Evolutionary conservation across 139 green algal genomes (phyloP), one percentile per base, ranked within the genome.

Genomic region (Picochlorum sp.): DNA sequence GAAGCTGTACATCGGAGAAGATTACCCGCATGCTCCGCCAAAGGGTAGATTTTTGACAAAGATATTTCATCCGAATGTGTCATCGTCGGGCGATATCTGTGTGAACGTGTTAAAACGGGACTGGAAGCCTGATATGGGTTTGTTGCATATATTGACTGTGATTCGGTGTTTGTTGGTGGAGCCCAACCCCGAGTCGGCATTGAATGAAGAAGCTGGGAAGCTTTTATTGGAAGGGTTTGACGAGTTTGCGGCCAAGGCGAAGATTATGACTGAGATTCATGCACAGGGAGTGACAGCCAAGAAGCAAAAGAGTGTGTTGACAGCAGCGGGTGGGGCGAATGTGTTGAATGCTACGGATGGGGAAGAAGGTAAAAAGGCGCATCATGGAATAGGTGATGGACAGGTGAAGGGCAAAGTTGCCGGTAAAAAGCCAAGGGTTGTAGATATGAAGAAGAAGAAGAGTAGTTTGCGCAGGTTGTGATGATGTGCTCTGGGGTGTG

Each of bases 51-150:
- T 97, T 66, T 28, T 87, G 7, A 96, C 88, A 4, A 91, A 86
- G 51, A 92, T 98, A n/a, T 98, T 98, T 62, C 93, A 98, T 68
- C 93, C 93, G 4, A 98, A 98, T 66, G 83, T 98, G 5, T 86
- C 85, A 34, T 67, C 79, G 16, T 55, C 52, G 4, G 93, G 93
- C 2, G 93, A 98, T 52, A 97, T 98, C 62, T 98, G 93, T 51
- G 93, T 98, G 15, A 98, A 98, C 62, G 90, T 95, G 28, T 81
- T 98, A 4, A 97, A 98, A 72, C 83, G 83, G 37, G 92, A 98
- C 75, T 98, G 92, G 92, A 85, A 76, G 50, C 72, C 85, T 4
- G 84, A 83, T 21, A 65, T 92, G 41, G 91, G 90, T 28, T 52
- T 98, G 32, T 74, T 86, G 26, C 93, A 97, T 71, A 79, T 95